phyloP scores from a whole-genome alignment of 495 filamentous ascomycete genomes.

The Trichoderma gamsii region DNA sequence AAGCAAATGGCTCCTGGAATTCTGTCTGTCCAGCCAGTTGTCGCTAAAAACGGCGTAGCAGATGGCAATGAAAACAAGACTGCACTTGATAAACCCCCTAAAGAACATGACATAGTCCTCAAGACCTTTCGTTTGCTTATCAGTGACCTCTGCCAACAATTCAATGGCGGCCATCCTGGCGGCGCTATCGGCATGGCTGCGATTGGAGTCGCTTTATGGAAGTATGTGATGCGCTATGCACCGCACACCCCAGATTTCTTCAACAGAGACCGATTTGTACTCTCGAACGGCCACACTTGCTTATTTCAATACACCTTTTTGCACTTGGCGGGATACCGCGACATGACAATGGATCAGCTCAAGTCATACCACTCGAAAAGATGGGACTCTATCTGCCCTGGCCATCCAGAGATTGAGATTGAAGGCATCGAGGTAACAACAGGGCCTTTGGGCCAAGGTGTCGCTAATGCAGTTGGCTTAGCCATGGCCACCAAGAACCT shows the following conservation, averaged over 20 bases:
- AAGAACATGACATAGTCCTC: constrained; percentile 30
- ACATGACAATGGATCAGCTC: constrained; percentile 75
- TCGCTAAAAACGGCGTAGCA: not conserved
- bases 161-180: constrained; percentile 52
- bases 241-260: constrained; percentile 94
- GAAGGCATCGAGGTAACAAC: constrained; percentile 96
- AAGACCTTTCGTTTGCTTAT: constrained; percentile 49
- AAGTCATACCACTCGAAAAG: constrained; percentile 90
- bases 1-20: constrained; percentile 1
- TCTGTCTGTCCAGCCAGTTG: not conserved
- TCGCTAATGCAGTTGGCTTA: constrained; percentile 91
- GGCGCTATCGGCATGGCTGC: constrained; percentile 79
- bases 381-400: constrained; percentile 89
- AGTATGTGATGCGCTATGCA: constrained; percentile 99
- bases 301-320: constrained; percentile 98
- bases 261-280: constrained; percentile 95
- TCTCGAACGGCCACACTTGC: constrained; percentile 99
- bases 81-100: not conserved
- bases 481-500: constrained; percentile 91
- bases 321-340: constrained; percentile 83
- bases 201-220: constrained; percentile 92
- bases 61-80: not conserved
- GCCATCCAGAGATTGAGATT: constrained; percentile 95
- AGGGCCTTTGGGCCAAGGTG: constrained; percentile 91
- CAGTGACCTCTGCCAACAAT: constrained; percentile 55